Percentiles rank a stretch among this genome's conserved stretches.
phyloP scores from a whole-genome alignment of 768 basidiomycete species.

The Lactifluus hygrophoroides region DNA sequence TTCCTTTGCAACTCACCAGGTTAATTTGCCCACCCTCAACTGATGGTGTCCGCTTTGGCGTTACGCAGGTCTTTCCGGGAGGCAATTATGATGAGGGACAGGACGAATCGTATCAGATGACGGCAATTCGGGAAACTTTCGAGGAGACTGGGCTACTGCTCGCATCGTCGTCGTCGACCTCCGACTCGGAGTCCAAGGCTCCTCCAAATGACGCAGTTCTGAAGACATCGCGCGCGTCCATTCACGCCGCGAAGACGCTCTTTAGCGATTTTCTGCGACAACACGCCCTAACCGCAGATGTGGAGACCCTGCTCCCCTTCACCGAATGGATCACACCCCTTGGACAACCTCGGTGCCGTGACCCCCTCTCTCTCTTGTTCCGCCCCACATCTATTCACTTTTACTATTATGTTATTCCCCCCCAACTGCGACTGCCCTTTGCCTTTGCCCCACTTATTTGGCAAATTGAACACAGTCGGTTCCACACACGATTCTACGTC shows the following conservation, averaged over 20 bases:
- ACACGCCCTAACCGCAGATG: conserved; percentile 37
- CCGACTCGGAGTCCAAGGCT: background rate
- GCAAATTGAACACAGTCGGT: conserved; percentile 55
- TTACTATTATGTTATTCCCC: no score
- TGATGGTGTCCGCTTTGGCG: background rate
- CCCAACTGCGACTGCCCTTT: no score
- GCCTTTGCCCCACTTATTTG: no score
- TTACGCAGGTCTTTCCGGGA: conserved; percentile 64
- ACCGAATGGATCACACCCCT: conserved; percentile 70
- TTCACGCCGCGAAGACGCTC: conserved; percentile 42
- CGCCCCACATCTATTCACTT: no score
- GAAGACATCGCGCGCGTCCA: conserved; percentile 45
- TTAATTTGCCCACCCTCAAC: no score
- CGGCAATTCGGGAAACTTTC: conserved; percentile 69
- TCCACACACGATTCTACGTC: conserved; percentile 64
- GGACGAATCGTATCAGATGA: conserved; percentile 47
- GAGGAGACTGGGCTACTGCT: conserved; percentile 66
- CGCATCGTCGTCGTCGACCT: conserved; percentile 31
- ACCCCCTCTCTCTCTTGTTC: background rate
- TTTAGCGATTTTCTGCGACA: conserved; percentile 48
- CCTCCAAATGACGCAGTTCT: conserved; percentile 33
- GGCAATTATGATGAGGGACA: conserved; percentile 58
- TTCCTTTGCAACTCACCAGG: no score
- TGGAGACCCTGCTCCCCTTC: conserved; percentile 49
- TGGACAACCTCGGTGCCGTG: conserved; percentile 38